A percentile compares a stretch with the other conserved stretches of the same genome.
phyloP scores from a whole-genome alignment of 768 basidiomycete species.

The Gloeostereum incarnatum region DNA sequence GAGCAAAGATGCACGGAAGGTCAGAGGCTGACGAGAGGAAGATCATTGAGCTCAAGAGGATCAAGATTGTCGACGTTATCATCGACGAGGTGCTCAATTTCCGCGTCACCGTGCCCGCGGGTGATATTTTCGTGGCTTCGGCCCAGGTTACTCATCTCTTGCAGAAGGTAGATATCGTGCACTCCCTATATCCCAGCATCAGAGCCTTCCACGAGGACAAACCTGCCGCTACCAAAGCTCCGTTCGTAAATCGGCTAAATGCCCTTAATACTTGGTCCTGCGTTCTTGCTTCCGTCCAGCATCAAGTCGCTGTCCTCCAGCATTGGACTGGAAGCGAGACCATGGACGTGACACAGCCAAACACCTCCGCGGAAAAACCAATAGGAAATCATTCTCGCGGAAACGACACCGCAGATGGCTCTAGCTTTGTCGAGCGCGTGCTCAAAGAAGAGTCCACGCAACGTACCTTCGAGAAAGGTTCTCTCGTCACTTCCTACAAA shows the following conservation, averaged over 20 bases:
- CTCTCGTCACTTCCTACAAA: constrained; percentile 76
- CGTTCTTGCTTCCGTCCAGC: constrained; percentile 77
- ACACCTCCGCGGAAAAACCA: constrained; percentile 52
- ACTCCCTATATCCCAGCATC: constrained; percentile 80
- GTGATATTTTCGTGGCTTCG: constrained; percentile 36
- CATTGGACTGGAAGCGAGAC: constrained; percentile 93
- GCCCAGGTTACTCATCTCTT: constrained; percentile 59
- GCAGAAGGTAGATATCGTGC: constrained; percentile 68
- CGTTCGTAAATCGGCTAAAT: constrained; percentile 78
- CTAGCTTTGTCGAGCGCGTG: constrained; percentile 87
- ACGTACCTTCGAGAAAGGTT: constrained; percentile 87
- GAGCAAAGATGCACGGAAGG: constrained; percentile 76
- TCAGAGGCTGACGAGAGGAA: constrained; percentile 77
- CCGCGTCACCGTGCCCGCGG: constrained; percentile 36
- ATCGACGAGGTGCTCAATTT: constrained; percentile 81
- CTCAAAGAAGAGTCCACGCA: constrained; percentile 97
- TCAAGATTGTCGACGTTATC: constrained; percentile 72
- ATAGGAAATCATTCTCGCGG: constrained; percentile 24
- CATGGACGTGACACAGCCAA: constrained; percentile 79
- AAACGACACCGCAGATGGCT: constrained; percentile 51
- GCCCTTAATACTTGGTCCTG: constrained; percentile 89
- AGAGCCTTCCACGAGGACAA: constrained; percentile 77
- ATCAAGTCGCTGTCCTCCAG: constrained; percentile 71
- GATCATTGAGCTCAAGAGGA: constrained; percentile 73
- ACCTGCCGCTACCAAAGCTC: constrained; percentile 49